phyloP scores from a whole-genome alignment of 139 green algal genomes.

The Chlamydomonas urium region DNA sequence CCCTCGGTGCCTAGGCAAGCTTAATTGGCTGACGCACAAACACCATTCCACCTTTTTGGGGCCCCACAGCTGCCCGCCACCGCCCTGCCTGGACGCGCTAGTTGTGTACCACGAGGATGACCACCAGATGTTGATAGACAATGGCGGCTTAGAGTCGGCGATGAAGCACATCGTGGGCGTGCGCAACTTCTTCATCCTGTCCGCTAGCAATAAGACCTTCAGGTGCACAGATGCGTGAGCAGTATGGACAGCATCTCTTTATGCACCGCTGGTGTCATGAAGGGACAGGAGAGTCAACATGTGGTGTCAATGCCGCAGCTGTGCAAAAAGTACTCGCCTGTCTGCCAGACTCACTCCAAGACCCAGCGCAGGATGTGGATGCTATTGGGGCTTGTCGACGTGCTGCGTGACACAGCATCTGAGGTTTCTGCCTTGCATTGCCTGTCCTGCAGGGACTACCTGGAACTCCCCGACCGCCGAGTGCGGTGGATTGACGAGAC shows the following conservation, averaged over 20 bases:
- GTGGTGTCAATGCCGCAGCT: background rate
- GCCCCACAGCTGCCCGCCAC: too few relatives aligned
- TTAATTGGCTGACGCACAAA: too few relatives aligned
- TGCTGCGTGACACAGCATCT: background rate
- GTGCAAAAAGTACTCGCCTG: background rate
- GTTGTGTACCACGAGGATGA: constrained; percentile 4
- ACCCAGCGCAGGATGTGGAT: background rate
- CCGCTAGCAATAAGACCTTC: background rate
- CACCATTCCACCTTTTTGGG: too few relatives aligned
- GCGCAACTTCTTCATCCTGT: background rate
- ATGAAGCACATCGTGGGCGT: background rate
- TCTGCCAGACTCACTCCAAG: too few relatives aligned
- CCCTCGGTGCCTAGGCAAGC: too few relatives aligned
- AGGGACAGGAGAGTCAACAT: background rate
- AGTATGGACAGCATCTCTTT: background rate
- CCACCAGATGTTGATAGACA: background rate
- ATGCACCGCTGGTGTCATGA: too few relatives aligned
- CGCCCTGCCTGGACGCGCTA: background rate
- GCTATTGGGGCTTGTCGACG: background rate
- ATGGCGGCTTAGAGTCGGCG: background rate
- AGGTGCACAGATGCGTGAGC: background rate
- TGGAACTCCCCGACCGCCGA: too few relatives aligned
- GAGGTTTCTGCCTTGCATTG: too few relatives aligned
- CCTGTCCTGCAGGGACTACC: too few relatives aligned
- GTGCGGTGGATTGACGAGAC: constrained; percentile 3